phyloP scores from a whole-genome alignment of 164 flowering plant genomes.

The Stephania yunnanensis region DNA sequence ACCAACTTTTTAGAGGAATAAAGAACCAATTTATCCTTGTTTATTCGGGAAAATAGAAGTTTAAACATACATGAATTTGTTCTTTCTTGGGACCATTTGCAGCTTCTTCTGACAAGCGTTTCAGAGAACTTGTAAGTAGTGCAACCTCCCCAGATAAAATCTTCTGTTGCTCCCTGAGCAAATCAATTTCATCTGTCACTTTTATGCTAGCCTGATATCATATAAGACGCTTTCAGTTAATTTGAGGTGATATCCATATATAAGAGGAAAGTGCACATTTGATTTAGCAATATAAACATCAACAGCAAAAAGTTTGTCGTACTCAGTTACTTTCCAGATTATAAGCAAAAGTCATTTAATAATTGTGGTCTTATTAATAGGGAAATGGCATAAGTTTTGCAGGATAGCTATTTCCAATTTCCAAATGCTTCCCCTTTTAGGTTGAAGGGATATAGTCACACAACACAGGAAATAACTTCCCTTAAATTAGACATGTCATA shows the following conservation, averaged over 20 bases:
- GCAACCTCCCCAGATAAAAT: constrained; percentile 89
- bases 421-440: not conserved
- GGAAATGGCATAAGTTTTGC: too few relatives aligned
- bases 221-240: not conserved
- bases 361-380: too few relatives aligned
- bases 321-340: not conserved
- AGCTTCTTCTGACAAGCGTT: constrained; percentile 73
- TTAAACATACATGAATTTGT: constrained; percentile 50
- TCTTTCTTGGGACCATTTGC: constrained; percentile 53
- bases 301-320: not conserved
- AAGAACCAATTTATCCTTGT: not conserved
- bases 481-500: not conserved
- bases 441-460: not conserved
- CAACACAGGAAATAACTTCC: not conserved
- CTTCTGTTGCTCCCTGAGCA: constrained; percentile 82
- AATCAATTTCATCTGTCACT: constrained; percentile 73
- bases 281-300: not conserved
- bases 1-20: not conserved
- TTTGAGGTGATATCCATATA: not conserved
- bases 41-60: constrained; percentile 2
- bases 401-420: not conserved
- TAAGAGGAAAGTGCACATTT: not conserved
- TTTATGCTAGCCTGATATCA: constrained; percentile 54
- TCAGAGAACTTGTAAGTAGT: constrained; percentile 74
- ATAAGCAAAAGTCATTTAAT: not conserved